A percentile compares a stretch with the other conserved stretches of the same genome.
Evolutionary conservation across 169 alveolate species (phyloP).

Genomic region (Theileria luwenshuni): DNA sequence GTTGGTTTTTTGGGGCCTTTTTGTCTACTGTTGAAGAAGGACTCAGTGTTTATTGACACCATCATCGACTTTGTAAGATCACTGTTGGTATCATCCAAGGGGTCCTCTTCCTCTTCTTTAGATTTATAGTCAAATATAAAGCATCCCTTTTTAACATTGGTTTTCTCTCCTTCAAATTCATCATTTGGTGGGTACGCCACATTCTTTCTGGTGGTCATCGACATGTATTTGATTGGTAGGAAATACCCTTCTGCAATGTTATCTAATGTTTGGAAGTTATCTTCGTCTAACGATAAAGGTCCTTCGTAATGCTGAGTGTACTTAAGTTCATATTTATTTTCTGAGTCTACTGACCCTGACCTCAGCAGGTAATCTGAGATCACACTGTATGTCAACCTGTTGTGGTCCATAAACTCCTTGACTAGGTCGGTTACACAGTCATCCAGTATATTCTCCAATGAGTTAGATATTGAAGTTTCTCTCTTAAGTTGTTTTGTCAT

Average conservation of each 20-base stretch:
- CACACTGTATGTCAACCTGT: slow-evolving; percentile 7
- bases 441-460: slow-evolving; percentile 51
- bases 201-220: slow-evolving; percentile 45
- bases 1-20: slow-evolving; percentile 13
- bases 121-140: slow-evolving; percentile 27
- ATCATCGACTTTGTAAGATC: slow-evolving; percentile 22
- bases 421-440: slow-evolving; percentile 56
- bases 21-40: slow-evolving; percentile 18
- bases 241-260: slow-evolving; percentile 66
- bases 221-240: slow-evolving; percentile 40
- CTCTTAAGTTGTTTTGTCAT: slow-evolving; percentile 53
- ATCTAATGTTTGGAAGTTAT: slow-evolving; percentile 24
- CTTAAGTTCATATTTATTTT: slow-evolving; percentile 29
- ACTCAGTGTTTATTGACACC: slow-evolving; percentile 28
- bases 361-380: slow-evolving; percentile 43
- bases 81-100: background rate
- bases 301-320: slow-evolving; percentile 52
- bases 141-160: slow-evolving; percentile 39
- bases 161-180: background rate
- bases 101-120: background rate
- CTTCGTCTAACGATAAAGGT: slow-evolving; percentile 41
- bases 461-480: slow-evolving; percentile 46
- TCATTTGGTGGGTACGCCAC: slow-evolving; percentile 35
- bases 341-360: slow-evolving; percentile 49
- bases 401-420: slow-evolving; percentile 22